Conservation (phyloP, 2,329 filamentous ascomycete genomes). For the Alternaria incomplexa region DNA sequence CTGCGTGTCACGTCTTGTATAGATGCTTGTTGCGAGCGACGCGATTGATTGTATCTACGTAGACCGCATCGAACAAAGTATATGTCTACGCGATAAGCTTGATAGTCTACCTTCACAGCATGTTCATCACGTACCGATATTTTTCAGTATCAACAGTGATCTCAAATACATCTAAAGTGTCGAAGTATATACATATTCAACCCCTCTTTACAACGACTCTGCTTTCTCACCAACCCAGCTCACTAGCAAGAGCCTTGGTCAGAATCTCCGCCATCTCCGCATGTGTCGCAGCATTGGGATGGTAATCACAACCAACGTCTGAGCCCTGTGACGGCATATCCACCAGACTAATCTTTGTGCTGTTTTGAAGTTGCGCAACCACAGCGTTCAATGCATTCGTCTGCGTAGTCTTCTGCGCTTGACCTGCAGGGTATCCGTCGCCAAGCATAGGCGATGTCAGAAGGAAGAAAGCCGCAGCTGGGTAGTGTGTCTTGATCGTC, state of each 20-base stretch:
- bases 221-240: constrained; percentile 21
- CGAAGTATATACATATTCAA: neutral
- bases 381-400: constrained; percentile 44
- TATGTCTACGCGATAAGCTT: neutral
- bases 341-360: constrained; percentile 47
- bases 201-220: neutral
- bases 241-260: constrained; percentile 16
- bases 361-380: constrained; percentile 35
- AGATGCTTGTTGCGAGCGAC: no score
- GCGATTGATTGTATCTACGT: neutral
- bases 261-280: constrained; percentile 38
- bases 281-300: constrained; percentile 51
- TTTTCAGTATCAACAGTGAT: neutral
- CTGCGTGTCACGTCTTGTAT: no score
- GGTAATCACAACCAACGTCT: constrained; percentile 53
- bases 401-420: constrained; percentile 49
- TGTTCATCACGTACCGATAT: neutral
- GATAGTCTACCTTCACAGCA: neutral
- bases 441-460: constrained; percentile 50
- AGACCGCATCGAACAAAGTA: neutral
- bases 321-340: constrained; percentile 52
- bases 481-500: constrained; percentile 45
- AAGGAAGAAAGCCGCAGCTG: constrained; percentile 50
- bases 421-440: constrained; percentile 47
- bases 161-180: neutral